Evolutionary conservation across 768 basidiomycete species (phyloP).

Genomic region (Fomitopsis serialis): DNA sequence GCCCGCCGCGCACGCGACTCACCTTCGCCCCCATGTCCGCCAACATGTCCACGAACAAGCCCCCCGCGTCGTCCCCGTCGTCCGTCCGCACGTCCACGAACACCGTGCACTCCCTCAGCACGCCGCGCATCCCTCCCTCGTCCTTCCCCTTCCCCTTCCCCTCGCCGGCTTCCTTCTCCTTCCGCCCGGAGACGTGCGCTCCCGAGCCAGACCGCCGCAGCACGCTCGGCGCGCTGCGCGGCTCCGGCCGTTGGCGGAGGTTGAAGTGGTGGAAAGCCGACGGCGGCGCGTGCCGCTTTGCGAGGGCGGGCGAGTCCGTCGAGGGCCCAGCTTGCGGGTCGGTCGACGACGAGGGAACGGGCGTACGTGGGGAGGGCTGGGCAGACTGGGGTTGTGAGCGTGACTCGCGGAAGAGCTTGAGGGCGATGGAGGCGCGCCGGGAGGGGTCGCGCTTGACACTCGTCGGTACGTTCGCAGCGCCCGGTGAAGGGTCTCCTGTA

Average conservation of each 20-base stretch:
- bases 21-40: conserved; percentile 78
- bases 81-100: conserved; percentile 79
- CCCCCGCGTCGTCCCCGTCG: conserved; percentile 76
- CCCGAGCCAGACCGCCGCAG: conserved; percentile 5
- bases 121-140: conserved; percentile 31
- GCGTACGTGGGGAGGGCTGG: conserved; percentile 27
- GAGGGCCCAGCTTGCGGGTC: conserved; percentile 8
- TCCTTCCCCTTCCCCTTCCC: conserved; percentile 16
- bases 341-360: background rate
- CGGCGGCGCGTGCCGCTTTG: conserved; percentile 13
- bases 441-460: conserved; percentile 34
- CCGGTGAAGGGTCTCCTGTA: background rate
- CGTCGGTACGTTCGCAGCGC: no score
- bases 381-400: conserved; percentile 45
- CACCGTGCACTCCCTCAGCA: conserved; percentile 69
- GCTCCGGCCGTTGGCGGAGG: background rate
- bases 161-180: conserved; percentile 19
- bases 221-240: conserved; percentile 12
- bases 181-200: conserved; percentile 7
- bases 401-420: conserved; percentile 59
- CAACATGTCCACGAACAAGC: conserved; percentile 80
- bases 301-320: conserved; percentile 11
- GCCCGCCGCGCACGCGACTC: conserved; percentile 14
- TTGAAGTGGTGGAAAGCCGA: conserved; percentile 6
- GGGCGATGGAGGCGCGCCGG: conserved; percentile 52